A percentile compares a stretch with the other conserved stretches of the same genome.
Conservation (phyloP, 108 stramenopile genomes). For the Pseudonitzschia delicatissima region DNA sequence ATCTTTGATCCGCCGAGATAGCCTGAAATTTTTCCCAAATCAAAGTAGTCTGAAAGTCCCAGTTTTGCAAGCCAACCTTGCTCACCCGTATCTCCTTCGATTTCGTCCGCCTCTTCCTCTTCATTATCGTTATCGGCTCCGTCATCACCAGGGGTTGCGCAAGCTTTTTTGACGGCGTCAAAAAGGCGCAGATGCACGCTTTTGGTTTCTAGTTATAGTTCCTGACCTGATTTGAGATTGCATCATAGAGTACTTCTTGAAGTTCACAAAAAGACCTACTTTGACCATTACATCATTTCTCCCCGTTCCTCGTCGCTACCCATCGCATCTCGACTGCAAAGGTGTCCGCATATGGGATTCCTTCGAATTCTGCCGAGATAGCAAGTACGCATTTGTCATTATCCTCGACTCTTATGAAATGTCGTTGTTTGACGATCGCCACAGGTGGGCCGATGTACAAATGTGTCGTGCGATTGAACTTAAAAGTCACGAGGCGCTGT, state of each 20-base stretch:
- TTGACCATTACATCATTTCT: conserved; percentile 55
- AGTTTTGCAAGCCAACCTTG: not conserved
- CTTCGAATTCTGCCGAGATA: conserved; percentile 76
- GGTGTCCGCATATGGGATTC: conserved; percentile 78
- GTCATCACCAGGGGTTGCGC: conserved; percentile 11
- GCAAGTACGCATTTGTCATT: conserved; percentile 61
- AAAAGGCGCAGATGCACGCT: conserved; percentile 66
- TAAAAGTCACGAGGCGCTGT: conserved; percentile 51
- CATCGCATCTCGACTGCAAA: conserved; percentile 83
- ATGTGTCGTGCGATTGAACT: conserved; percentile 72
- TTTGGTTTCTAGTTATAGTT: conserved; percentile 60
- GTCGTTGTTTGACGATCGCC: conserved; percentile 75
- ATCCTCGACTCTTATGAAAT: conserved; percentile 61
- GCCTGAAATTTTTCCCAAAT: not conserved
- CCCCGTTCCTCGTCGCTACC: conserved; percentile 58
- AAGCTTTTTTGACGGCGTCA: conserved; percentile 49
- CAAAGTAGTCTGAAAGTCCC: not conserved
- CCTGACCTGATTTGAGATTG: conserved; percentile 70
- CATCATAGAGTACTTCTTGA: conserved; percentile 72
- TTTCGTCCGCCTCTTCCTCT: conserved; percentile 12
- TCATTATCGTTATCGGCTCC: not conserved
- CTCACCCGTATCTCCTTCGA: not conserved
- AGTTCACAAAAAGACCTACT: conserved; percentile 75
- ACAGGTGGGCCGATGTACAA: conserved; percentile 80
- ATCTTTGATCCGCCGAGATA: not conserved